A percentile compares a stretch with the other conserved stretches of the same genome.
phyloP scores from a whole-genome alignment of 148 eudicot species.

The Fallopia convolvulus region DNA sequence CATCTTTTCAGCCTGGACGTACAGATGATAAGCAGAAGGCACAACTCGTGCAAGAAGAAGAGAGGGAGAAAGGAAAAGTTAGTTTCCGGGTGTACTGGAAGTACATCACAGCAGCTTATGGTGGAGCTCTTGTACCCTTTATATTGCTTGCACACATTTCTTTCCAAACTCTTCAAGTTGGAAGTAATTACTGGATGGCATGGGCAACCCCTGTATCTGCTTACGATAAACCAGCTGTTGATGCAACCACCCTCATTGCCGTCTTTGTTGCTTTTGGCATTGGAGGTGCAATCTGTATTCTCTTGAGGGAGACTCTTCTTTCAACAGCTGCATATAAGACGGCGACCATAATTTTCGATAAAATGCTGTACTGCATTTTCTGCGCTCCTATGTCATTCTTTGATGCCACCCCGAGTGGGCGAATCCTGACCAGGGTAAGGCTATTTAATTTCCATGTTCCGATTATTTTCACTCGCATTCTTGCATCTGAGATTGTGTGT shows the following conservation, averaged over 20 bases:
- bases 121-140: constrained; percentile 39
- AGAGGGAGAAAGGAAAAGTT: constrained; percentile 38
- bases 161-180: constrained; percentile 36
- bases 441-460: no score
- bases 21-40: constrained; percentile 7
- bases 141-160: constrained; percentile 27
- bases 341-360: constrained; percentile 30
- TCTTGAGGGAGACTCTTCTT: constrained; percentile 21
- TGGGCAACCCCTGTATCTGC: constrained; percentile 36
- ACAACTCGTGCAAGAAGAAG: constrained; percentile 44
- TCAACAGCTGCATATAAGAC: constrained; percentile 25
- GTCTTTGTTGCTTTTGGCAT: constrained; percentile 29
- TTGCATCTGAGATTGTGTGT: background rate
- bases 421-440: constrained; percentile 40
- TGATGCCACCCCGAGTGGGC: constrained; percentile 46
- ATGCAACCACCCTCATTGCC: constrained; percentile 17
- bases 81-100: constrained; percentile 33
- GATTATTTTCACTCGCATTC: no score
- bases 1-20: background rate
- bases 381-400: constrained; percentile 53
- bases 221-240: constrained; percentile 13
- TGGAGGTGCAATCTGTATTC: constrained; percentile 29
- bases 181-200: constrained; percentile 44
- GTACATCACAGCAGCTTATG: constrained; percentile 30
- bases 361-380: constrained; percentile 33